A percentile compares a stretch with the other conserved stretches of the same genome.
Evolutionary conservation across 495 filamentous ascomycete genomes (phyloP).

Genomic region (Physcia stellaris): DNA sequence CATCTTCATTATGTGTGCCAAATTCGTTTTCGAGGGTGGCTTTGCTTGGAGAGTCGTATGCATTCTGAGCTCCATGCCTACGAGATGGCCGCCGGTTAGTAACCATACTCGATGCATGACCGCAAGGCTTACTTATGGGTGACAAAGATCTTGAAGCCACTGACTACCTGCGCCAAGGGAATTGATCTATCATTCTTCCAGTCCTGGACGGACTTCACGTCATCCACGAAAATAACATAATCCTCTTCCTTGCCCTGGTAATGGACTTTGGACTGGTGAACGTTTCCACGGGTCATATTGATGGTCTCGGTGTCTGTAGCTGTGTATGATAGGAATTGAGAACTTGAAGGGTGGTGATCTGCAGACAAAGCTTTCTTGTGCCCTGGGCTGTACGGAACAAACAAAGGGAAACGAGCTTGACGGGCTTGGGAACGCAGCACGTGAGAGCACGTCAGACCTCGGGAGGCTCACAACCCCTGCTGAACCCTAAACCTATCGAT

Average conservation of each 20-base stretch:
- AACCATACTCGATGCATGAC: no score
- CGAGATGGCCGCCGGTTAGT: background rate
- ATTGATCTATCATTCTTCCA: constrained; percentile 73
- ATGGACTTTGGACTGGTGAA: constrained; percentile 63
- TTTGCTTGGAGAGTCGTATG: constrained; percentile 63
- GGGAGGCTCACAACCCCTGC: no score
- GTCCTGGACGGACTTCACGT: constrained; percentile 51
- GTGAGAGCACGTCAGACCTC: no score
- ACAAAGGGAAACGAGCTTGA: no score
- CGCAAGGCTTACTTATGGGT: constrained; percentile 72
- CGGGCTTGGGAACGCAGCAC: no score
- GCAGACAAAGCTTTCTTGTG: no score
- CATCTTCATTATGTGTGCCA: constrained; percentile 62
- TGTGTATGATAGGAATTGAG: no score
- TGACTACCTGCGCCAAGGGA: constrained; percentile 73
- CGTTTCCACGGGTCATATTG: constrained; percentile 70
- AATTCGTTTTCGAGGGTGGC: constrained; percentile 71
- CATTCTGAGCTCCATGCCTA: constrained; percentile 80
- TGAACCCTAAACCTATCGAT: no score
- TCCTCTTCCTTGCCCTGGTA: constrained; percentile 81
- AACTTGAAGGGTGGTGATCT: no score
- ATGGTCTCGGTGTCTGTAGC: constrained; percentile 1
- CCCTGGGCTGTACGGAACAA: no score
- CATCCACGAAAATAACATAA: constrained; percentile 84
- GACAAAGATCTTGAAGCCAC: constrained; percentile 77